Conservation (phyloP, 305 asterid genomes). For the Fraxinus sp. region DNA sequence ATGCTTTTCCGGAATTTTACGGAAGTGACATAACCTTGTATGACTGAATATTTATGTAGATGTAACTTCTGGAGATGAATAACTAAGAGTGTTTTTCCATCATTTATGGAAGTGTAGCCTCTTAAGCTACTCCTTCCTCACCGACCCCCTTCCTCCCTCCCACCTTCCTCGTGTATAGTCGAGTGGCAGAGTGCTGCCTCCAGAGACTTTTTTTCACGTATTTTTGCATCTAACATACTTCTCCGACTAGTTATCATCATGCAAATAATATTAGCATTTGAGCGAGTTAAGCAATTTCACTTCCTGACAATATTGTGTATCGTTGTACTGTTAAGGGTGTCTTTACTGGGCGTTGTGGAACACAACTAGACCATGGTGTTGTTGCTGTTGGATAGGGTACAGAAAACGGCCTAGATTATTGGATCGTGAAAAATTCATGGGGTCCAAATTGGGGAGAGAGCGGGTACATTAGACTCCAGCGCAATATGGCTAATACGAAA, state of each 20-base stretch:
- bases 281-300: not conserved
- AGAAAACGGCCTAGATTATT: constrained; percentile 22
- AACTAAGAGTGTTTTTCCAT: constrained; percentile 50
- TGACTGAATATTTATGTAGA: not conserved
- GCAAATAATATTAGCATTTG: not conserved
- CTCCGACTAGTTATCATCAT: not conserved
- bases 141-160: not conserved
- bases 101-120: constrained; percentile 42
- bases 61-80: not conserved
- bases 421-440: constrained; percentile 34
- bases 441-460: constrained; percentile 33
- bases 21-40: not conserved
- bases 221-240: not conserved
- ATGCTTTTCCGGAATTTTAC: not conserved
- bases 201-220: not conserved
- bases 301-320: not conserved
- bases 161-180: not conserved
- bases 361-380: constrained; percentile 32
- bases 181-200: not conserved
- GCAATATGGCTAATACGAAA: constrained; percentile 15
- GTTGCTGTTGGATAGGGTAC: constrained; percentile 29
- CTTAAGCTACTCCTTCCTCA: not conserved
- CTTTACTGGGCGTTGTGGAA: constrained; percentile 28
- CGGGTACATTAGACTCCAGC: constrained; percentile 26
- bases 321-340: constrained; percentile 22